phyloP scores from a whole-genome alignment of 1,284 basidiomycete genomes.

The Trametes polyzona region DNA sequence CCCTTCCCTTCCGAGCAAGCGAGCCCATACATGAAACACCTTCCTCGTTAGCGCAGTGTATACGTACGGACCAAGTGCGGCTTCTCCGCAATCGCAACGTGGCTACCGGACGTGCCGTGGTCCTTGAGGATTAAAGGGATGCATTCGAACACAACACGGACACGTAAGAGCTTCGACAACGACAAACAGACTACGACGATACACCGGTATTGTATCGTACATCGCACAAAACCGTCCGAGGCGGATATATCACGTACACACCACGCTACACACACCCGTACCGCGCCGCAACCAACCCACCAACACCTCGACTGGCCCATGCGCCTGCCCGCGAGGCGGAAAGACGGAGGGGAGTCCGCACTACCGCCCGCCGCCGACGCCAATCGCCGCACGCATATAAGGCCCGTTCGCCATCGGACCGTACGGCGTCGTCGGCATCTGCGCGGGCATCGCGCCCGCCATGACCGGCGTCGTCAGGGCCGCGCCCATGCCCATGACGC shows the following conservation, averaged over 20 bases:
- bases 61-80: too few relatives aligned
- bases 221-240: slow-evolving; percentile 19
- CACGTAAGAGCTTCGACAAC: slow-evolving; percentile 18
- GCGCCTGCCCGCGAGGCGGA: too few relatives aligned
- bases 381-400: slow-evolving; percentile 66
- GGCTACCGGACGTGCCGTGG: too few relatives aligned
- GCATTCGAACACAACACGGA: slow-evolving; percentile 16
- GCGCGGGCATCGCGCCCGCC: slow-evolving; percentile 39
- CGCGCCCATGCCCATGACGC: slow-evolving; percentile 46
- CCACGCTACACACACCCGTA: slow-evolving; percentile 5
- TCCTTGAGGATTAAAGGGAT: background rate
- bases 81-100: background rate
- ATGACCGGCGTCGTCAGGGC: slow-evolving; percentile 46
- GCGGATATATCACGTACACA: slow-evolving; percentile 19
- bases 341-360: too few relatives aligned
- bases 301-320: background rate
- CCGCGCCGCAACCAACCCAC: background rate
- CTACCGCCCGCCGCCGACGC: slow-evolving; percentile 61
- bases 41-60: background rate
- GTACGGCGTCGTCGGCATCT: slow-evolving; percentile 56
- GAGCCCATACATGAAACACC: background rate
- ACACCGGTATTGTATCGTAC: slow-evolving; percentile 23
- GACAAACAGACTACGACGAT: slow-evolving; percentile 18
- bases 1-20: too few relatives aligned
- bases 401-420: slow-evolving; percentile 64